Percentiles rank a stretch among this genome's conserved stretches.
Evolutionary conservation across 129 eudicot genomes (phyloP).

Genomic region (Heracleum sosnowskyi): DNA sequence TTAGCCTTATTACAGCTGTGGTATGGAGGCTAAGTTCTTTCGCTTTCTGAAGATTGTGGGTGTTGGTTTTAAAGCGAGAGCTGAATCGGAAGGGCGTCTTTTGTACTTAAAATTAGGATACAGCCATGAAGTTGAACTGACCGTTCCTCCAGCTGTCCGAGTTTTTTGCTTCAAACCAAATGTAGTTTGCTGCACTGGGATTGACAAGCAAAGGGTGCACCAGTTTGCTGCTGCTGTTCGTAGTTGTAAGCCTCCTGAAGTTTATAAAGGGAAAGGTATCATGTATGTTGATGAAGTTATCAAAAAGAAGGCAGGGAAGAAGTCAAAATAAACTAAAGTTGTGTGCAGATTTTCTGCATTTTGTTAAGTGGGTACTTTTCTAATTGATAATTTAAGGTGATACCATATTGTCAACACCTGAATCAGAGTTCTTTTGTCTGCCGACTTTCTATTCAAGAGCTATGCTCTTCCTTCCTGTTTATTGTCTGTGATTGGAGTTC

Average conservation of each 20-base stretch:
- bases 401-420: not conserved
- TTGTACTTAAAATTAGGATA: conserved; percentile 17
- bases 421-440: not conserved
- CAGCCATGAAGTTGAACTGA: conserved; percentile 21
- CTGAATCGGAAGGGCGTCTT: conserved; percentile 17
- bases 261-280: conserved; percentile 19
- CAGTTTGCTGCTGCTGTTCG: conserved; percentile 22
- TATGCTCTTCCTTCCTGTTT: not conserved
- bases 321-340: conserved; percentile 10
- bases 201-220: conserved; percentile 22
- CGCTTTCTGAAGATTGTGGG: conserved; percentile 21
- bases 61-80: conserved; percentile 19
- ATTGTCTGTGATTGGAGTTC: not conserved
- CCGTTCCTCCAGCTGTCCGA: conserved; percentile 20
- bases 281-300: conserved; percentile 17
- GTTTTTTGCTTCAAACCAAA: conserved; percentile 19
- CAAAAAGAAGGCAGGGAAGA: conserved; percentile 12
- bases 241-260: conserved; percentile 18
- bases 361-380: not conserved
- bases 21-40: conserved; percentile 18
- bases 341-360: not conserved
- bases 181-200: conserved; percentile 19
- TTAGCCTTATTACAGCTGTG: conserved; percentile 5
- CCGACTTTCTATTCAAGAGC: not conserved
- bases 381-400: not conserved